A percentile compares a stretch with the other conserved stretches of the same genome.
These are phyloP conservation scores for Hyphopichia wangnamkhiaoensis DNA, from an alignment of 1,139 yeast species.

Conservation along the genomic window DNA sequence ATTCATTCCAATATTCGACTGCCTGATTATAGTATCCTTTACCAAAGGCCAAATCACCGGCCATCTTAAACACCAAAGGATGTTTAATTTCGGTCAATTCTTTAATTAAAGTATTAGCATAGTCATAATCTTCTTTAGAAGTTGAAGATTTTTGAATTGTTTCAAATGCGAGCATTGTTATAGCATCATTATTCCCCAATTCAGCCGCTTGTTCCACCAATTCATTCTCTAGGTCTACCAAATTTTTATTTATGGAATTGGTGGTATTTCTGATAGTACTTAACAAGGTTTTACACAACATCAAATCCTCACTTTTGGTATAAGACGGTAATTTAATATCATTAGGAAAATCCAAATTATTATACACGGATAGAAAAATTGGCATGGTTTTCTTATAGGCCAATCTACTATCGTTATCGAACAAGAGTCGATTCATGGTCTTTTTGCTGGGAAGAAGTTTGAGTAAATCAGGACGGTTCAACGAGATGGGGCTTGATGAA, in stretches of 20 bases:
- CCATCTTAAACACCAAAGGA: slow-evolving; percentile 69
- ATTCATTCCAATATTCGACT: slow-evolving; percentile 58
- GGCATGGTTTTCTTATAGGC: slow-evolving; percentile 56
- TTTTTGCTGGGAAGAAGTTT: slow-evolving; percentile 61
- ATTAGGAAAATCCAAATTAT: slow-evolving; percentile 38
- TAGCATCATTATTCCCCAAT: slow-evolving; percentile 78
- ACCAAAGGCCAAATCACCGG: slow-evolving; percentile 69
- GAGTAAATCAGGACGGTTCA: slow-evolving; percentile 42
- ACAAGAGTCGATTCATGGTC: slow-evolving; percentile 57
- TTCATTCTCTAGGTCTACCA: slow-evolving; percentile 65
- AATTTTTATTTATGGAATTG: slow-evolving; percentile 54
- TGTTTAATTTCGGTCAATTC: slow-evolving; percentile 63
- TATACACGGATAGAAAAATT: slow-evolving; percentile 51
- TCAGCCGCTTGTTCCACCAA: slow-evolving; percentile 82
- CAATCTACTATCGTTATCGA: slow-evolving; percentile 63
- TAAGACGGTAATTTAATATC: slow-evolving; percentile 42
- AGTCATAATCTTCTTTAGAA: slow-evolving; percentile 52
- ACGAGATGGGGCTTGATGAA: neutral
- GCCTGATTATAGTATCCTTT: slow-evolving; percentile 51
- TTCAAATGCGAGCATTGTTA: slow-evolving; percentile 67
- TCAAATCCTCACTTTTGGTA: slow-evolving; percentile 56
- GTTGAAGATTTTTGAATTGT: slow-evolving; percentile 42
- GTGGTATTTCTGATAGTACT: slow-evolving; percentile 63
- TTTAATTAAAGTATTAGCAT: slow-evolving; percentile 65
- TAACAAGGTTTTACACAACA: slow-evolving; percentile 67